These are phyloP conservation scores for Talaromyces sp. DNA, from an alignment of 2,329 filamentous ascomycete genomes.

Conservation along the genomic window DNA sequence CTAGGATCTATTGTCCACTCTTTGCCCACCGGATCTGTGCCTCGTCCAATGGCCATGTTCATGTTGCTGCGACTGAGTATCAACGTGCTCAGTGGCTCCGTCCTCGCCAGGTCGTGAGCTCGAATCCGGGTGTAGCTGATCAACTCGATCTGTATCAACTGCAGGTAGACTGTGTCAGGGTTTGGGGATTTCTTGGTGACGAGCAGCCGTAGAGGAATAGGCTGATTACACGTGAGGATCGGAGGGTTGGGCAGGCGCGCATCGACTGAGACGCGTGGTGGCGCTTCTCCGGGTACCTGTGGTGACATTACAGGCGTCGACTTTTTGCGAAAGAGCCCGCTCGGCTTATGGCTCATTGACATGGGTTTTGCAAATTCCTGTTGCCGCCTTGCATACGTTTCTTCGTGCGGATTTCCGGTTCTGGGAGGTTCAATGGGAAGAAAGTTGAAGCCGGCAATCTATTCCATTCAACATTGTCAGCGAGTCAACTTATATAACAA, in stretches of 20 bases:
- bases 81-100: slow-evolving; percentile 69
- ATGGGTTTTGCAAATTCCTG: slow-evolving; percentile 49
- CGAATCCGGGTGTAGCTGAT: slow-evolving; percentile 73
- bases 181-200: slow-evolving; percentile 68
- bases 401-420: slow-evolving; percentile 59
- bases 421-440: slow-evolving; percentile 88
- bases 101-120: slow-evolving; percentile 67
- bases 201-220: slow-evolving; percentile 73
- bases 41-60: slow-evolving; percentile 60
- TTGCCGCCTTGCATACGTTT: slow-evolving; percentile 74
- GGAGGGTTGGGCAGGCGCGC: slow-evolving; percentile 80
- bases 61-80: slow-evolving; percentile 67
- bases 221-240: slow-evolving; percentile 82
- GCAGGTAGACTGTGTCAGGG: slow-evolving; percentile 65
- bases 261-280: slow-evolving; percentile 64
- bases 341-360: slow-evolving; percentile 37
- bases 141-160: slow-evolving; percentile 74
- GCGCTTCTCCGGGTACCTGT: slow-evolving; percentile 28
- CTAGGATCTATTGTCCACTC: slow-evolving; percentile 65
- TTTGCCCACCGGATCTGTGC: slow-evolving; percentile 52
- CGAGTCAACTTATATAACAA: background rate
- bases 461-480: slow-evolving; percentile 4
- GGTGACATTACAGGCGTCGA: slow-evolving; percentile 22
- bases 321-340: slow-evolving; percentile 53
- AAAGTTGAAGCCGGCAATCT: slow-evolving; percentile 66